Base-by-base conservation (phyloP, 2,329 filamentous ascomycete genomes). In the Podosphaera aphanis region DNA sequence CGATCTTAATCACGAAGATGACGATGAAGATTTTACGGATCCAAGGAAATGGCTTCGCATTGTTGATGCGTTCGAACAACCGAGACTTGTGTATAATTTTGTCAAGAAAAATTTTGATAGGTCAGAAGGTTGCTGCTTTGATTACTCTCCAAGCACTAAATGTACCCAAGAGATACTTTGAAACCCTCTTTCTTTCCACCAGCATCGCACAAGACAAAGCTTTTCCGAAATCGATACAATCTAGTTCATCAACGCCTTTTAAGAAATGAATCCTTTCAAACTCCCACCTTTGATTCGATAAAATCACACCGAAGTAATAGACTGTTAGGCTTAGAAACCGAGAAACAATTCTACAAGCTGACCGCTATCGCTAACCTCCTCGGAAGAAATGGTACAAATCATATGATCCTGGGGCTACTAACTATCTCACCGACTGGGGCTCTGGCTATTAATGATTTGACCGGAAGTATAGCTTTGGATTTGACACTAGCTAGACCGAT, bases 231-330 rank as follows among this genome's bases (percentile, higher is more conserved):
- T 59, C 74, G 86, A 50, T 95, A 92, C 60, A 81, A 93, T 55
- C 72, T 95, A 46, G 79, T 95, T 44, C 82, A 94, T 59, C 88
- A 95, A 60, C 78, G 90, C 16, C 72, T 95, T 16, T 71, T 95
- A 36, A 79, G 90, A 43, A 94, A 94, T 58, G 85, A 94, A 61
- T 78, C 83, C 18, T 98, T 98, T 55, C 86, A 94, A 60, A 76
- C 76, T 18, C 84, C 85, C 1, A 70, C 79, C 18, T 76, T 93
- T 46, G 73, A 79, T 6, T 69, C 71, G 1, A 69, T 70, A 13
- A 69, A 69, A 44, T 62, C 67, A 19, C 66, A 69, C 1, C 62
- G 77, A 1, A 69, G 68, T 50, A 68, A 71, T 36, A 74, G 75
- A 6, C 67, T 71, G 3, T 77, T 78, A 3, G 64, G 66, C 11